Evolutionary conservation across 1,284 basidiomycete species (phyloP).

Genomic region (Clitocybe nebularis): DNA sequence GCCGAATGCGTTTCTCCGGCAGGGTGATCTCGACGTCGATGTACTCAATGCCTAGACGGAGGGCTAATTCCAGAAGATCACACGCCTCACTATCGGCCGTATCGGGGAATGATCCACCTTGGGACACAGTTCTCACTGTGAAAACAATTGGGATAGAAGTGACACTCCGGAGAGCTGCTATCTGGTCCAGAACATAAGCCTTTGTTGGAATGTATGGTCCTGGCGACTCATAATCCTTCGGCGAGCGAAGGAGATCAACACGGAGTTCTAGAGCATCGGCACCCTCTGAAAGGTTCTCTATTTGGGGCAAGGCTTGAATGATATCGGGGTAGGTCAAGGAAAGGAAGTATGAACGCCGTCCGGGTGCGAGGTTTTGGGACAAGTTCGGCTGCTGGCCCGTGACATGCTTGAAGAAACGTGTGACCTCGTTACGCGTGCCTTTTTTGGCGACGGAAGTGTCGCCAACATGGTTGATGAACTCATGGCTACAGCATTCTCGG

Average conservation of each 20-base stretch:
- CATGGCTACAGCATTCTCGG: slow-evolving; percentile 78
- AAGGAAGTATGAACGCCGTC: slow-evolving; percentile 83
- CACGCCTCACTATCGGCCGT: slow-evolving; percentile 71
- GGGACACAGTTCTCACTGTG: slow-evolving; percentile 84
- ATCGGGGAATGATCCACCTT: slow-evolving; percentile 93
- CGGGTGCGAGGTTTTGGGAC: slow-evolving; percentile 52
- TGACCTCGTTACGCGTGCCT: slow-evolving; percentile 45
- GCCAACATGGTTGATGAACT: slow-evolving; percentile 79
- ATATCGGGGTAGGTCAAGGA: slow-evolving; percentile 91
- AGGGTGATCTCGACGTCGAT: slow-evolving; percentile 88
- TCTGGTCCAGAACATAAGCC: slow-evolving; percentile 78
- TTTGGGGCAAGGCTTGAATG: slow-evolving; percentile 61
- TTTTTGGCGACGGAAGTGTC: slow-evolving; percentile 21
- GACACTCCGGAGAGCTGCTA: slow-evolving; percentile 75
- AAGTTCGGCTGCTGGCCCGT: slow-evolving; percentile 73
- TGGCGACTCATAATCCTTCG: slow-evolving; percentile 38
- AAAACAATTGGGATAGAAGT: slow-evolving; percentile 88
- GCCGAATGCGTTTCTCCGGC: slow-evolving; percentile 59
- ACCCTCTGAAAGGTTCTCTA: slow-evolving; percentile 78
- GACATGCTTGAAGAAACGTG: slow-evolving; percentile 87
- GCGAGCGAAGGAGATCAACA: slow-evolving; percentile 80
- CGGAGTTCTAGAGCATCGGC: slow-evolving; percentile 92
- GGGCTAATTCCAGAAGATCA: slow-evolving; percentile 74
- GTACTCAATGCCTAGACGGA: slow-evolving; percentile 88
- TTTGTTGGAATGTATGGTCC: slow-evolving; percentile 63